Evolutionary conservation across 352 stramenopile genomes (phyloP), one percentile per base, ranked within the genome.

Genomic region (Hyaloperonospora arabidopsidis): DNA sequence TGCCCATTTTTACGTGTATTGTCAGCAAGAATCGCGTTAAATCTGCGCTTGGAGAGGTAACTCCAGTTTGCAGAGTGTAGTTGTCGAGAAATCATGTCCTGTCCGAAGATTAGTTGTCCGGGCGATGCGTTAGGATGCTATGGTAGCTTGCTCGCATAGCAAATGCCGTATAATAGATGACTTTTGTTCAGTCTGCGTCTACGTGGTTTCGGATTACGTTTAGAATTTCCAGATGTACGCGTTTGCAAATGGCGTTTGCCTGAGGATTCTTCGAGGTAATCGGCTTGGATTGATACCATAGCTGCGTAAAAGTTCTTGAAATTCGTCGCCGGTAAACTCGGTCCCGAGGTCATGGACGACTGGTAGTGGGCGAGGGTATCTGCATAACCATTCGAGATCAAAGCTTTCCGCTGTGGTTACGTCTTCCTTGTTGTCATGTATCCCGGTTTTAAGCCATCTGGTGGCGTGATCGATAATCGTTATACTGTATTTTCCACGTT

Each of bases 21-120:
- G 15, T 23, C 40, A 46, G n/a, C n/a, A 17, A 46, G n/a, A 25
- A 46, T 46, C 17, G 40, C 40, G 18, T 46, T 17, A 23, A 46
- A 46, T 25, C 40, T 13, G 40, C 40, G 40, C 19, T 46, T 46
- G 5, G 40, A 15, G 7, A 46, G 15, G 40, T 46, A 46, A 25
- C 40, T 25, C 3, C 40, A 25, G 15, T 21, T 25, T 5, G 40
- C 18, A 11, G 11, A 5, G 18, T 23, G n/a, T 2, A 41, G n/a
- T 41, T 41, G 35, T 4, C 35, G 35, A 29, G 35, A 14, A 5
- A 41, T 15, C n/a, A 41, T 18, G n/a, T 41, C 35, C 13, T 41
- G 35, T 41, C 5, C 35, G n/a, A 41, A 41, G 13, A 41, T 38
- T 13, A 41, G n/a, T 3, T 41, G 35, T 5, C 12, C 18, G 22